Base-by-base conservation (phyloP, 2,329 filamentous ascomycete species). In the Scorias spongiosa region DNA sequence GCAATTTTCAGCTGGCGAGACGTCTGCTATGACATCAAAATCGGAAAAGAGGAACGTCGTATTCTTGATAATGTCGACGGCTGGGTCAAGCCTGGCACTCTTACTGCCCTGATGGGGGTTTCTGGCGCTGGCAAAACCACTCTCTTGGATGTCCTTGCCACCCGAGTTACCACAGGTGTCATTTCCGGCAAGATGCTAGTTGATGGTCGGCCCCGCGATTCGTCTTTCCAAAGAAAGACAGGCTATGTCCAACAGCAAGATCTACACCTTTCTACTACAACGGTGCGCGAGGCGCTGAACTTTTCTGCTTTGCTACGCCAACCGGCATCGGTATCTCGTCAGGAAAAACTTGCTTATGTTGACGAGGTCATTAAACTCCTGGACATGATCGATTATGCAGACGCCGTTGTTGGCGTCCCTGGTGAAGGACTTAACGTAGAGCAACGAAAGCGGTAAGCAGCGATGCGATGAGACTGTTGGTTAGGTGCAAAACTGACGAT, bases 71-170 rank as follows among this genome's bases (percentile, higher is more conserved):
- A 91, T 49, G 84, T 94, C 10, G 83, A 93, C 57, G 88, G 88
- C 30, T 95, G 85, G 84, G 86, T 95, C 47, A 91, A 93, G 63
- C 88, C 88, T 2, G 88, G 88, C 47, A 93, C 85, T 12, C 63
- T 93, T 43, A 42, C 41, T 10, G 87, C 85, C 34, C 70, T 93
- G 2, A 94, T 94, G 87, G 84, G 86, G 66, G 84, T 88, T 7
- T 87, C 82, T 29, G 87, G 88, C 52, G 88, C 88, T n/a, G 88
- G 88, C 46, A 95, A 95, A 64, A 95, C 88, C 0, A 94, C 88
- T 1, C 74, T 95, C 26, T 67, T 95, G 29, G 84, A 94, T 63
- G 84, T 84, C 30, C 71, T 95, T 50, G 88, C 88, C 39, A 84
- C 83, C 46, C 81, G 88, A 59, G 82, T 82, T 10, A 87, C 84